Conservation (phyloP, 139 green algal genomes). For the Spirogloea muscicola region DNA sequence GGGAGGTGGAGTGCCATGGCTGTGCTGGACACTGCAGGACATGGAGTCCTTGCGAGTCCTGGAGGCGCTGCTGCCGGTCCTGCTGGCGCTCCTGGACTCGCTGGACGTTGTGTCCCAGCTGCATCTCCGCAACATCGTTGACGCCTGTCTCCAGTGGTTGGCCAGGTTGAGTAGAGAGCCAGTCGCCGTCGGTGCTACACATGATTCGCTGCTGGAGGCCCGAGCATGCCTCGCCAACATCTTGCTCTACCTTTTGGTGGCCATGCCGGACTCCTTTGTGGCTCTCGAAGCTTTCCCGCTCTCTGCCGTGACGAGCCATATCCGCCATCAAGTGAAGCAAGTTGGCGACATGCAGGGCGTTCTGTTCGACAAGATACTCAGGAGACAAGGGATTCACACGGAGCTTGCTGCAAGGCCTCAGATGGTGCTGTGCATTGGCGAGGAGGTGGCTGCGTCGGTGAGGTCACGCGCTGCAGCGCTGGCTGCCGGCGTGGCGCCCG, state of each 20-base stretch:
- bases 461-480: neutral
- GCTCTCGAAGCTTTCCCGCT: constrained; percentile 31
- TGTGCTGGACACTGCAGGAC: too few species aligned
- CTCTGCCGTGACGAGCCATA: neutral
- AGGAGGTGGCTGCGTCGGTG: neutral
- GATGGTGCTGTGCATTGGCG: too few species aligned
- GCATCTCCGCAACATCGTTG: neutral
- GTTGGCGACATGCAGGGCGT: neutral
- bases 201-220: too few species aligned
- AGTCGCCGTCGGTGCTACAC: too few species aligned
- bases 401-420: too few species aligned
- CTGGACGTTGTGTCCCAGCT: neutral
- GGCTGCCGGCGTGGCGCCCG: constrained; percentile 16
- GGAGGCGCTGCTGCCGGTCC: constrained; percentile 25
- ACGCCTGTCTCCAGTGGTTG: constrained; percentile 1
- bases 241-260: constrained; percentile 15
- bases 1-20: too few species aligned
- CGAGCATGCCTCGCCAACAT: constrained; percentile 20
- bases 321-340: neutral
- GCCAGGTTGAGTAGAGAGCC: too few species aligned
- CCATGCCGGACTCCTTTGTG: constrained; percentile 30
- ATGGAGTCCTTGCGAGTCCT: neutral
- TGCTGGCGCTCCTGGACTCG: neutral
- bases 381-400: too few species aligned
- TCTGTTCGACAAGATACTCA: too few species aligned